A percentile compares a stretch with the other conserved stretches of the same genome.
These are phyloP conservation scores for Schizonepeta tenuifolia DNA, from an alignment of 257 asterid genomes.

Conservation along the genomic window DNA sequence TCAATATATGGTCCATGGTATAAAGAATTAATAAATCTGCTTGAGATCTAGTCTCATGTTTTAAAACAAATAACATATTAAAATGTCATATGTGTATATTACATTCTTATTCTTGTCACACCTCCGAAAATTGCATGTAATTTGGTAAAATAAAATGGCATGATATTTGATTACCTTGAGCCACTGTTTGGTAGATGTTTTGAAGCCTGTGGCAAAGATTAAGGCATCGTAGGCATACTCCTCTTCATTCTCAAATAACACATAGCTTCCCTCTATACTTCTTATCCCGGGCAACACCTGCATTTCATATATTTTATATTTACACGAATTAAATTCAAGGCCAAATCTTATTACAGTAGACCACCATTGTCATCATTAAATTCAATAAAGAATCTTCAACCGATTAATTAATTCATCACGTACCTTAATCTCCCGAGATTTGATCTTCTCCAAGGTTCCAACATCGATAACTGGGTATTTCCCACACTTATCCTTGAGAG, in stretches of 20 bases:
- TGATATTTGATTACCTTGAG: slow-evolving; percentile 54
- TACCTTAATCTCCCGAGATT: slow-evolving; percentile 69
- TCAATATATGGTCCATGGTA: no score
- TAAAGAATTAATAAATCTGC: no score
- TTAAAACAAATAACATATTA: no score
- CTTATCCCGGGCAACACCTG: slow-evolving; percentile 64
- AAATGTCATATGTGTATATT: no score
- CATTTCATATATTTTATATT: neutral
- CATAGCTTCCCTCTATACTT: slow-evolving; percentile 44
- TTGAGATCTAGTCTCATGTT: no score
- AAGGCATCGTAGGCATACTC: slow-evolving; percentile 54
- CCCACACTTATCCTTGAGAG: slow-evolving; percentile 52
- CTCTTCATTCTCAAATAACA: slow-evolving; percentile 54
- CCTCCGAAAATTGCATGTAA: no score
- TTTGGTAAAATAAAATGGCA: no score
- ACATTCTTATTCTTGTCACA: no score
- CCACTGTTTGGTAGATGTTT: slow-evolving; percentile 70
- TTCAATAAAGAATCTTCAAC: neutral
- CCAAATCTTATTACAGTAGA: no score
- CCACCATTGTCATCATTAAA: neutral
- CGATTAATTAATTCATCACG: neutral
- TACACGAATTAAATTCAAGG: no score
- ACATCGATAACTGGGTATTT: slow-evolving; percentile 73
- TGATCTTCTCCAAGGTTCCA: slow-evolving; percentile 60
- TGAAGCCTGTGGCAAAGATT: slow-evolving; percentile 80